Evolutionary conservation across 176 grass and related monocot species (phyloP).

Genomic region (Olyra latifolia): DNA sequence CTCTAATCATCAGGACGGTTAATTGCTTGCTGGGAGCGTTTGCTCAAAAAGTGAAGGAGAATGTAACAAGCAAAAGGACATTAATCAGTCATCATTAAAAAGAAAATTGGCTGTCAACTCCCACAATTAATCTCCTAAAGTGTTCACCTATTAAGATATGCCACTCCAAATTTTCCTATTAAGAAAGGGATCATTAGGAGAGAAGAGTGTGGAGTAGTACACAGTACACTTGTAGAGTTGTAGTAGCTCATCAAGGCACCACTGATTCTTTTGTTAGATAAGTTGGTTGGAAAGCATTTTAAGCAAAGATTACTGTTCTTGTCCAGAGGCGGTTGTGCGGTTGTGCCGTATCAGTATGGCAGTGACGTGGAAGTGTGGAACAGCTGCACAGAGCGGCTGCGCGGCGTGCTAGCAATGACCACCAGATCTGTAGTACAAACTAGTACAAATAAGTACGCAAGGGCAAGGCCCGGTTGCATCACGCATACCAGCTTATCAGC

Average conservation of each 20-base stretch:
- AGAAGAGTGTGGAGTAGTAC: background rate
- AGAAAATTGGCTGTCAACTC: background rate
- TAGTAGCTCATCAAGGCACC: background rate
- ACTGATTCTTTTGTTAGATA: background rate
- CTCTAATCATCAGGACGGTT: background rate
- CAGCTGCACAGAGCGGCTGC: no score
- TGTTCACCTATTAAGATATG: no score
- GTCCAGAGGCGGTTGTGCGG: background rate
- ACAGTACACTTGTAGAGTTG: no score
- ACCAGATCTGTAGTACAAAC: no score
- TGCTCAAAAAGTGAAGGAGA: background rate
- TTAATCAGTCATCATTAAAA: background rate
- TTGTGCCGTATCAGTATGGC: background rate
- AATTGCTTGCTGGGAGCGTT: background rate
- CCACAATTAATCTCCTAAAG: background rate
- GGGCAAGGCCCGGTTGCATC: no score
- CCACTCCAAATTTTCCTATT: no score
- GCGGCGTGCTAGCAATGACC: no score
- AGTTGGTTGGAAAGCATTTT: background rate
- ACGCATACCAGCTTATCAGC: no score
- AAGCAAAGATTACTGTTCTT: background rate
- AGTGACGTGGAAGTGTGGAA: no score
- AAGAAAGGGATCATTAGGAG: background rate
- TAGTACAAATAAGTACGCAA: no score
- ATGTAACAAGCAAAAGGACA: background rate